Conservation (phyloP, 2,329 filamentous ascomycete genomes). For the Trichoderma sp. region DNA sequence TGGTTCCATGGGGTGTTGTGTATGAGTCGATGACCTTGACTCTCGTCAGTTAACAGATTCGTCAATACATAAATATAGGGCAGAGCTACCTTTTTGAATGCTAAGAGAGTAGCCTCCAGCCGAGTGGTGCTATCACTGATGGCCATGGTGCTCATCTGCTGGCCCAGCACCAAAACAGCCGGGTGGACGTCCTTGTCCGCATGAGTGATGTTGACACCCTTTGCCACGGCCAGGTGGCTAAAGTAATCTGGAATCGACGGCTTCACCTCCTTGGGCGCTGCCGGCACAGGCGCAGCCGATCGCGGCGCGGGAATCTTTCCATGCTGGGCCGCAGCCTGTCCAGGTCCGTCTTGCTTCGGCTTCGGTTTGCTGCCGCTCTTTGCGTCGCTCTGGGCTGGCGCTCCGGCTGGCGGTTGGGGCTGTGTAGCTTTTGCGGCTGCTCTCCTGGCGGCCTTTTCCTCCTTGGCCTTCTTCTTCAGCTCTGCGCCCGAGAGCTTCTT, state of each 20-base stretch:
- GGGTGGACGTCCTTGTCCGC: conserved; percentile 83
- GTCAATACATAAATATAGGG: not conserved
- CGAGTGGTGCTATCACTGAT: conserved; percentile 89
- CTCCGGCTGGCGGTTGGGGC: conserved; percentile 46
- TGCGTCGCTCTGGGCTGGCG: conserved; percentile 46
- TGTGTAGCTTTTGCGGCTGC: conserved; percentile 68
- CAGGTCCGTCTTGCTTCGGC: conserved; percentile 50
- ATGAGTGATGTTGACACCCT: conserved; percentile 57
- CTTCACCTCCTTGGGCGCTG: conserved; percentile 56
- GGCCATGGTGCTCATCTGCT: conserved; percentile 87
- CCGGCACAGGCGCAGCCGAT: conserved; percentile 39
- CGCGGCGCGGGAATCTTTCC: conserved; percentile 43
- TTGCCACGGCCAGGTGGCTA: conserved; percentile 76
- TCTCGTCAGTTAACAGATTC: not conserved
- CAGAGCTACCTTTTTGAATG: conserved; percentile 72
- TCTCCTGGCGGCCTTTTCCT: conserved; percentile 86
- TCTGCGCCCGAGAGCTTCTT: conserved; percentile 74
- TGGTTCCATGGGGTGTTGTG: conserved; percentile 80
- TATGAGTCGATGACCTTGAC: conserved; percentile 86
- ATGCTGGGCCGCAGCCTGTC: conserved; percentile 36
- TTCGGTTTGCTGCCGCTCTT: conserved; percentile 54
- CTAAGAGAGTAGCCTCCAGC: conserved; percentile 82
- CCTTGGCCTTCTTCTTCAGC: conserved; percentile 86
- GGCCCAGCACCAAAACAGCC: conserved; percentile 78
- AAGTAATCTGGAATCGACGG: conserved; percentile 72